Conservation (phyloP, 306 rosid species). For the Cicer bijugum region DNA sequence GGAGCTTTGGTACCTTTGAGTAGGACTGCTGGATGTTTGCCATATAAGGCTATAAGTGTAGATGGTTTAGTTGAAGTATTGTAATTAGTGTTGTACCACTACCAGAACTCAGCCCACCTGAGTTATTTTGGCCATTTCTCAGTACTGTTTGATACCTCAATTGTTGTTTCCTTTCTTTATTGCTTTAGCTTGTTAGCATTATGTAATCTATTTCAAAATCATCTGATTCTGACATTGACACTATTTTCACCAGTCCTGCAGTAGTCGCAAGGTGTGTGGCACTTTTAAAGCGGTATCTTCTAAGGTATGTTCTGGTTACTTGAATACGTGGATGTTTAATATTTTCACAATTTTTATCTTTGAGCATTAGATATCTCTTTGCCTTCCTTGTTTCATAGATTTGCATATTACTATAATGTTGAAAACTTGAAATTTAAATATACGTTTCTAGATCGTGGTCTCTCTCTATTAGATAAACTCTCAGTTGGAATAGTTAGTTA, state of each 20-base stretch:
- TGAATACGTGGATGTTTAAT: constrained; percentile 34
- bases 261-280: constrained; percentile 96
- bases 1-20: constrained; percentile 8
- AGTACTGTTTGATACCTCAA: constrained; percentile 3
- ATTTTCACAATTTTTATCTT: constrained; percentile 25
- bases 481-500: constrained; percentile 17
- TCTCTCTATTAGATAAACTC: constrained; percentile 15
- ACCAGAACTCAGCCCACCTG: not conserved
- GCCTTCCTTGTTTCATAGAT: constrained; percentile 19
- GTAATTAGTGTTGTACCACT: constrained; percentile 12
- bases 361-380: constrained; percentile 28
- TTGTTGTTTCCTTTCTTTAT: constrained; percentile 20
- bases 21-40: not conserved
- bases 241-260: constrained; percentile 84
- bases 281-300: constrained; percentile 86
- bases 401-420: constrained; percentile 5
- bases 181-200: constrained; percentile 40
- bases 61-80: constrained; percentile 16
- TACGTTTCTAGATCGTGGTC: not conserved
- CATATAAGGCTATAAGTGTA: constrained; percentile 3
- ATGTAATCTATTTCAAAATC: constrained; percentile 7
- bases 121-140: constrained; percentile 17
- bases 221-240: constrained; percentile 45
- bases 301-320: constrained; percentile 66
- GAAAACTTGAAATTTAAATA: not conserved